Evolutionary conservation across 2,329 filamentous ascomycete genomes (phyloP), one percentile per base, ranked within the genome.

Genomic region (Plectosphaerella cucumerina): DNA sequence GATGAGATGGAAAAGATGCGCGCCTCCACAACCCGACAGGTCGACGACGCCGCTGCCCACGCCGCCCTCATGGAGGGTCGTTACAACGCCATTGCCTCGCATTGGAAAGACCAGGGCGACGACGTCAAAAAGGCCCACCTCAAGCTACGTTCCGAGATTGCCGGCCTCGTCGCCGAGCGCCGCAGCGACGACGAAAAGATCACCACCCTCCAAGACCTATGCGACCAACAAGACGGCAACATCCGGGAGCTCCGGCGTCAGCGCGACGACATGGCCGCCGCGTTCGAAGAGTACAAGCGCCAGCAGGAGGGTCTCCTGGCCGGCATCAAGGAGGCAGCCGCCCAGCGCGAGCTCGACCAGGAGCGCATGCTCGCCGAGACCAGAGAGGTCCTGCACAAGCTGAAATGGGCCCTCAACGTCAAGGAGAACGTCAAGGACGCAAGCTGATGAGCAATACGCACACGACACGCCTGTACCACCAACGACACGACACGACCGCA

Each of bases 211-310:
- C 77, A 83, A 48, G 83, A 88, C 53, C 75, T 91, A 31, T 86
- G 82, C 63, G 86, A 90, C 56, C 87, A 91, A 67, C 84, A 90
- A 63, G 80, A 87, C 56, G 77, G 79, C 60, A 87, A 89, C 59
- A 78, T 88, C 52, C 78, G 80, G 51, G 74, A 81, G 52, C 70
- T 85, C 21, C 69, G 70, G 52, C 74, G 77, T 46, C 78, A 87
- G 60, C 87, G 89, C 60, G 77, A 81, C 23, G 78, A 79, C 15
- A 82, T 90, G 53, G 67, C 70, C 15, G 69, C 69, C 44, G 70
- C 81, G 56, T 88, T 87, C 68, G 80, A 82, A 46, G 72, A 72
- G 44, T 89, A 90, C 69, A 87, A 86, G 65, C 64, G 68, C 50
- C 74, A 81, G 57, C 84, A 89, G 60, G 82, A 87, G 53, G 71